These are phyloP conservation scores for Fulvia fulva DNA, from an alignment of 2,329 filamentous ascomycete genomes.

Conservation along the genomic window DNA sequence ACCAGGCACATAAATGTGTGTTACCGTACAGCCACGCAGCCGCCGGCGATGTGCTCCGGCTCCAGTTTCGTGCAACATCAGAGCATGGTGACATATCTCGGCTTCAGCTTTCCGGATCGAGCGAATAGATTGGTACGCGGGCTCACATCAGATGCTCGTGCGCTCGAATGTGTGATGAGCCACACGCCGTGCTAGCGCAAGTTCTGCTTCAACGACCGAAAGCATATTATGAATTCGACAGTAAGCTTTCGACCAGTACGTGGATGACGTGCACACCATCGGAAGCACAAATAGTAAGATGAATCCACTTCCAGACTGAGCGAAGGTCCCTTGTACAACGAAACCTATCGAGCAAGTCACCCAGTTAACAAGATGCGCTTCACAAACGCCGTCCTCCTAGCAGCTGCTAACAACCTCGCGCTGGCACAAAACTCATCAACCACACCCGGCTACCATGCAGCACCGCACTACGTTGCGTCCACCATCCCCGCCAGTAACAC, in stretches of 20 bases:
- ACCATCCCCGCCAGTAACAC: slow-evolving; percentile 21
- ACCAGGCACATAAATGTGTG: not conserved
- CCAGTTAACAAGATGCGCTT: not conserved
- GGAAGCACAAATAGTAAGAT: not conserved
- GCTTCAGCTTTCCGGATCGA: not conserved
- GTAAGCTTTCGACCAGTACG: not conserved
- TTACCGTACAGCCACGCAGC: not conserved
- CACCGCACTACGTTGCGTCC: slow-evolving; percentile 21
- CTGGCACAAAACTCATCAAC: not conserved
- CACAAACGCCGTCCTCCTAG: not conserved
- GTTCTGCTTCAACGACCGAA: not conserved
- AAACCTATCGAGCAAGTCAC: not conserved
- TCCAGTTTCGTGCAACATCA: not conserved
- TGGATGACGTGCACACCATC: not conserved
- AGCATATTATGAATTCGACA: not conserved
- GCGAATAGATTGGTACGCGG: not conserved
- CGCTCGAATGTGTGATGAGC: not conserved
- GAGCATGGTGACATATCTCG: not conserved
- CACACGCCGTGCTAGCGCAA: not conserved
- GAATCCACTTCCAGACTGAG: not conserved
- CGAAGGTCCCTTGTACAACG: not conserved
- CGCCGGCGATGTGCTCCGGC: not conserved
- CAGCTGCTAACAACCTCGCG: not conserved
- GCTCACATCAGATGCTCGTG: not conserved
- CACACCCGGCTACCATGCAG: slow-evolving; percentile 20